These are phyloP conservation scores for Fusarium transvaalense DNA, from an alignment of 2,329 filamentous ascomycete species.

Conservation along the genomic window DNA sequence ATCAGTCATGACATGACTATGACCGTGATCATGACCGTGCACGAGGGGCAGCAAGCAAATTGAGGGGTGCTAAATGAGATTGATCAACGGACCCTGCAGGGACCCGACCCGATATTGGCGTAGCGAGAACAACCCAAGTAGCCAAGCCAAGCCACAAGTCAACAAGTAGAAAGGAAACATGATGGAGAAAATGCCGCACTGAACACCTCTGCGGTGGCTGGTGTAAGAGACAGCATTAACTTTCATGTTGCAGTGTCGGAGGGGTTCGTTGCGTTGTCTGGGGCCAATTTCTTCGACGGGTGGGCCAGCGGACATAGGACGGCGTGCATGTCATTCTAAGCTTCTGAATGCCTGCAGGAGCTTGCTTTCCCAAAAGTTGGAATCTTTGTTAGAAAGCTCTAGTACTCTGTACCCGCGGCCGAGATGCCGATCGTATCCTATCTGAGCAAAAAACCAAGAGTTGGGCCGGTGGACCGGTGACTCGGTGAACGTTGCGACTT, in stretches of 20 bases:
- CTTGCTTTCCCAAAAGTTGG: slow-evolving; percentile 21
- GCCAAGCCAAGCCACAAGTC: slow-evolving; percentile 25
- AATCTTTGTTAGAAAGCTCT: slow-evolving; percentile 10
- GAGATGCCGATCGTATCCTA: slow-evolving; percentile 41
- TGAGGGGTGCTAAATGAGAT: slow-evolving; percentile 40
- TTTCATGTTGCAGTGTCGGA: slow-evolving; percentile 8
- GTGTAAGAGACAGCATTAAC: slow-evolving; percentile 11
- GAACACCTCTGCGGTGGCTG: slow-evolving; percentile 22
- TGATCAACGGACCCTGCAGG: slow-evolving; percentile 45
- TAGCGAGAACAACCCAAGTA: slow-evolving; percentile 18
- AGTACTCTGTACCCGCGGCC: slow-evolving; percentile 1
- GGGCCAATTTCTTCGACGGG: slow-evolving; percentile 18
- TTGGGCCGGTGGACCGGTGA: slow-evolving; percentile 35
- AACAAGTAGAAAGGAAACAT: background rate
- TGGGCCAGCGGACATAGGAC: slow-evolving; percentile 34
- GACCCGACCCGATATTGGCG: slow-evolving; percentile 10
- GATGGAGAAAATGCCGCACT: slow-evolving; percentile 40
- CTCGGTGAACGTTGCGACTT: slow-evolving; percentile 25
- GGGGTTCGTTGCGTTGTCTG: slow-evolving; percentile 13
- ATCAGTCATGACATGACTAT: slow-evolving; percentile 14
- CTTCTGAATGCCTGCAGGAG: slow-evolving; percentile 17
- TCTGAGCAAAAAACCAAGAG: slow-evolving; percentile 31
- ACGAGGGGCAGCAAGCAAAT: slow-evolving; percentile 30
- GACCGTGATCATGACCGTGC: slow-evolving; percentile 27
- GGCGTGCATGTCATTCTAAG: slow-evolving; percentile 35